A percentile compares a stretch with the other conserved stretches of the same genome.
Conservation (phyloP, 2,329 filamentous ascomycete species). For the Botryosphaeria agaves region DNA sequence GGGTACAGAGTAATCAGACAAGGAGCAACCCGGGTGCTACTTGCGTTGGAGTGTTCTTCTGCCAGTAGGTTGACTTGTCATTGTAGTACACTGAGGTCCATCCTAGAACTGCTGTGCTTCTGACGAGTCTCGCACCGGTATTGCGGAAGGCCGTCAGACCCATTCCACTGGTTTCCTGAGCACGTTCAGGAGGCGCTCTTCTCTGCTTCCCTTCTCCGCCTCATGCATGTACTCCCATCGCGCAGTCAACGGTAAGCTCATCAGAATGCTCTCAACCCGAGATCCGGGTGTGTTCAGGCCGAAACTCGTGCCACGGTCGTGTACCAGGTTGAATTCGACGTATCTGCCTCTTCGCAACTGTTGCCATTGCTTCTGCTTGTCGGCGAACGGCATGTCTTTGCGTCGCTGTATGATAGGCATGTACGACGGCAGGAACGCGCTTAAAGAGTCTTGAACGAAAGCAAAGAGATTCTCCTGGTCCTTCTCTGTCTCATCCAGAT, state of each 20-base stretch:
- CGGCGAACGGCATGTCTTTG: slow-evolving; percentile 82
- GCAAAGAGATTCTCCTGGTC: slow-evolving; percentile 80
- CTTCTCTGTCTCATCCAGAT: slow-evolving; percentile 73
- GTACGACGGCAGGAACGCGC: slow-evolving; percentile 80
- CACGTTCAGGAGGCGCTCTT: slow-evolving; percentile 65
- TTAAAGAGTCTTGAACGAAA: slow-evolving; percentile 71
- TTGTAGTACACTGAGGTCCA: too few species aligned
- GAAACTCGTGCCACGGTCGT: slow-evolving; percentile 89
- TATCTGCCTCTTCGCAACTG: slow-evolving; percentile 88
- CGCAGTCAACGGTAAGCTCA: slow-evolving; percentile 88
- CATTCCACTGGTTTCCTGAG: slow-evolving; percentile 44
- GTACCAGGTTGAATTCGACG: slow-evolving; percentile 95
- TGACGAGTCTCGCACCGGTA: too few species aligned
- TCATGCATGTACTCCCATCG: slow-evolving; percentile 94
- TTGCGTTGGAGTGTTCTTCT: too few species aligned
- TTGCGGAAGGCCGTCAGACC: too few species aligned
- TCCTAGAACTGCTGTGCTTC: too few species aligned
- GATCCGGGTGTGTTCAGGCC: slow-evolving; percentile 84
- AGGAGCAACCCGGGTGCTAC: too few species aligned
- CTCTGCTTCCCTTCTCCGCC: slow-evolving; percentile 55
- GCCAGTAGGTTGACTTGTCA: too few species aligned
- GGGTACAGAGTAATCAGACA: too few species aligned
- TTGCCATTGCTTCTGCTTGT: slow-evolving; percentile 87
- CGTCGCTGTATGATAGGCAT: slow-evolving; percentile 73
- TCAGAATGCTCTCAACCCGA: slow-evolving; percentile 88